Evolutionary conservation across 768 basidiomycete species (phyloP).

Genomic region (Serpula lacrymans): DNA sequence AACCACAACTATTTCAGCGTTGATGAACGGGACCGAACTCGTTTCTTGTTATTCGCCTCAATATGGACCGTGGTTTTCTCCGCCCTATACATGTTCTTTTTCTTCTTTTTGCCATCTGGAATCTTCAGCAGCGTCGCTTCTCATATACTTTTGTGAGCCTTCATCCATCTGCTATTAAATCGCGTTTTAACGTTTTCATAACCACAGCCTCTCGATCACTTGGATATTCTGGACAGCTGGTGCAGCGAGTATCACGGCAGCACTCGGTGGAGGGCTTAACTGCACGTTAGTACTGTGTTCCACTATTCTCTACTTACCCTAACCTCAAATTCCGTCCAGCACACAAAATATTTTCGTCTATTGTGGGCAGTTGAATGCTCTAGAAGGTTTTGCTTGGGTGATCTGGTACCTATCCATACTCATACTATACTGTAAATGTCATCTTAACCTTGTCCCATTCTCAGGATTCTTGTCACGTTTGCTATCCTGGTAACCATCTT

Average conservation of each 20-base stretch:
- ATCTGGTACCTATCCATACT: slow-evolving; percentile 46
- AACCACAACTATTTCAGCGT: slow-evolving; percentile 48
- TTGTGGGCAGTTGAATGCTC: slow-evolving; percentile 74
- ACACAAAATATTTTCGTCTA: slow-evolving; percentile 50
- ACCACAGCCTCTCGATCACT: slow-evolving; percentile 62
- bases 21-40: slow-evolving; percentile 57
- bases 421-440: background rate
- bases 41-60: slow-evolving; percentile 68
- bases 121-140: slow-evolving; percentile 58
- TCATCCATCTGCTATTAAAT: slow-evolving; percentile 2
- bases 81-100: slow-evolving; percentile 48
- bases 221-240: slow-evolving; percentile 80
- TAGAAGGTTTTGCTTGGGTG: slow-evolving; percentile 74
- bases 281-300: slow-evolving; percentile 48
- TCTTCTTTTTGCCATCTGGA: slow-evolving; percentile 46
- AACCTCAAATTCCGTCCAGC: slow-evolving; percentile 13
- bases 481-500: slow-evolving; percentile 54
- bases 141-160: slow-evolving; percentile 61
- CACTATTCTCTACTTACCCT: background rate
- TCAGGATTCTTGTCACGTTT: slow-evolving; percentile 64
- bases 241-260: slow-evolving; percentile 64
- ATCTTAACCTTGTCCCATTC: slow-evolving; percentile 1
- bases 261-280: slow-evolving; percentile 66
- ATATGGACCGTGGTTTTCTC: slow-evolving; percentile 66
- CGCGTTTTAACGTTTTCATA: slow-evolving; percentile 6